A percentile compares a stretch with the other conserved stretches of the same genome.
Conservation (phyloP, 306 rosid genomes). For the Gynostemma pentaphyllum region DNA sequence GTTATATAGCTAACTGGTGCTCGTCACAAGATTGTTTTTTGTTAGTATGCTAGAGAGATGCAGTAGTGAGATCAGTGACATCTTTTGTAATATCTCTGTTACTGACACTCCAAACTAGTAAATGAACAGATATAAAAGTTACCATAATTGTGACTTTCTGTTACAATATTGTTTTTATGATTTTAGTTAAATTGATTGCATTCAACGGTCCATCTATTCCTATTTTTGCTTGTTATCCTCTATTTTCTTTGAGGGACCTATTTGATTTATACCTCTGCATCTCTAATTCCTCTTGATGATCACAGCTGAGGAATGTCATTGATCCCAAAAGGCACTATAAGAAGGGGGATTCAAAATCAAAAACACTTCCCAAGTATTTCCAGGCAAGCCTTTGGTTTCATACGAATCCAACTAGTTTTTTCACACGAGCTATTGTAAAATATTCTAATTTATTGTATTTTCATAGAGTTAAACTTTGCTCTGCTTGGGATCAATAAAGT, state of each 20-base stretch:
- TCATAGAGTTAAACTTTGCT: neutral
- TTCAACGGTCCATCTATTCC: neutral
- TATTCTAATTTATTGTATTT: neutral
- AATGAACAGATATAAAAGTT: neutral
- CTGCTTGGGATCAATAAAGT: neutral
- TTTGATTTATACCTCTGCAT: slow-evolving; percentile 7
- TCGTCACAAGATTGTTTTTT: neutral
- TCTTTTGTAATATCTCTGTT: neutral
- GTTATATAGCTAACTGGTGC: slow-evolving; percentile 1
- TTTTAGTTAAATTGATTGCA: neutral
- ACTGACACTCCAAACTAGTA: neutral
- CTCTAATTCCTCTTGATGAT: neutral
- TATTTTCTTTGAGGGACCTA: neutral
- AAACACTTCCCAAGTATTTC: slow-evolving; percentile 54
- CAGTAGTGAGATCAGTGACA: neutral
- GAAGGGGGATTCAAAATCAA: slow-evolving; percentile 50
- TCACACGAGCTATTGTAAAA: neutral
- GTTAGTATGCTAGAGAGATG: neutral
- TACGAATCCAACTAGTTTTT: neutral
- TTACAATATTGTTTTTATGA: neutral
- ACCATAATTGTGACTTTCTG: neutral
- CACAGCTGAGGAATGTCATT: slow-evolving; percentile 56
- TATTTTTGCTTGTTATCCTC: neutral
- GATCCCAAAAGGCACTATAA: slow-evolving; percentile 92
- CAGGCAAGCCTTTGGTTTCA: slow-evolving; percentile 45